These are phyloP conservation scores for Sedum album DNA, from an alignment of 164 flowering plant genomes.

Conservation along the genomic window DNA sequence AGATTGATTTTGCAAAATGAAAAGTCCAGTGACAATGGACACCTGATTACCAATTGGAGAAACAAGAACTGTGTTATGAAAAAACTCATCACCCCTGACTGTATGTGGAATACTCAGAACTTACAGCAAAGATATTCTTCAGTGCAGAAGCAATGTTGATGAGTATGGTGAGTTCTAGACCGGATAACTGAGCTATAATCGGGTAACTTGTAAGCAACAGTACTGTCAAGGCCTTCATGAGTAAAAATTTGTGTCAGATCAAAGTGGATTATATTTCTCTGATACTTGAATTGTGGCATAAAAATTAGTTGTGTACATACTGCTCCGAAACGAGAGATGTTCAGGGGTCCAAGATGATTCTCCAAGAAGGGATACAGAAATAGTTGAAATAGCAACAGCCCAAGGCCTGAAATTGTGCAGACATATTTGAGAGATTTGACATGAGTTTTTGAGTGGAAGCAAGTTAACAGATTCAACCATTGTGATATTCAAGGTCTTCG, in stretches of 20 bases:
- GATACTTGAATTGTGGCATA: background rate
- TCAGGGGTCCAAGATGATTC: conserved; percentile 36
- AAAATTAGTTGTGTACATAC: conserved; percentile 21
- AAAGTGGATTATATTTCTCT: background rate
- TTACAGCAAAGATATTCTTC: conserved; percentile 57
- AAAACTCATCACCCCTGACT: background rate
- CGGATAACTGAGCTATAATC: conserved; percentile 45
- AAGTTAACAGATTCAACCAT: background rate
- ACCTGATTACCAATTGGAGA: conserved; percentile 20
- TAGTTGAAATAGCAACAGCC: conserved; percentile 6
- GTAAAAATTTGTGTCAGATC: background rate
- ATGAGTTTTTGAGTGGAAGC: background rate
- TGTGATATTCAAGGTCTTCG: background rate
- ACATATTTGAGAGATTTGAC: background rate
- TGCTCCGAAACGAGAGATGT: conserved; percentile 40
- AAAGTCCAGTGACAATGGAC: conserved; percentile 44
- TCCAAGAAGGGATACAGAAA: conserved; percentile 16
- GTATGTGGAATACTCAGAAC: conserved; percentile 11
- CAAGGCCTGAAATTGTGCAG: conserved; percentile 1
- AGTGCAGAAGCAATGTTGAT: conserved; percentile 48
- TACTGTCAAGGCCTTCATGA: conserved; percentile 35
- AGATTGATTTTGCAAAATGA: conserved; percentile 50
- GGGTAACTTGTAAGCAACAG: conserved; percentile 56
- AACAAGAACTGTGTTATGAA: background rate
- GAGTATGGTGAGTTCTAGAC: conserved; percentile 30